phyloP scores from a whole-genome alignment of 768 basidiomycete genomes.

The Auricularia heimuer region DNA sequence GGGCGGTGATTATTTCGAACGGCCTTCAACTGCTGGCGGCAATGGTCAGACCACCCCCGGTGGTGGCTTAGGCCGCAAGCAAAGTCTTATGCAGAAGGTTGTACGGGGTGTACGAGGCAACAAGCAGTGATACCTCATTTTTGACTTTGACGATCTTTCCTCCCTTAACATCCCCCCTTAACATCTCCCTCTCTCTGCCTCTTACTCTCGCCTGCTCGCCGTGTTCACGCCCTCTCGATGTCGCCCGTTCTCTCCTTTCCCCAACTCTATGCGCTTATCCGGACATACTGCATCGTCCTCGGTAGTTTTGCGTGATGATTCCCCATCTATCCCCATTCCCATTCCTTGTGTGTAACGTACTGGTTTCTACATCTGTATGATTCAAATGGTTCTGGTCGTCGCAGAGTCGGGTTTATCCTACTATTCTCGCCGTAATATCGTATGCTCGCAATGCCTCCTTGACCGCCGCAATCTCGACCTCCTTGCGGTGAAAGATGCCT shows the following conservation, averaged over 20 bases:
- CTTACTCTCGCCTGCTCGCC: background rate
- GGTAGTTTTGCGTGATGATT: background rate
- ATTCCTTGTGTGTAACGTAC: background rate
- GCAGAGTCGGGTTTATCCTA: background rate
- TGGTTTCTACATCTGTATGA: background rate
- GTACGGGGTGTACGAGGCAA: slow-evolving; percentile 59
- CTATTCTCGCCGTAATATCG: slow-evolving; percentile 39
- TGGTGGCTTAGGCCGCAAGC: slow-evolving; percentile 52
- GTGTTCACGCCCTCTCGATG: background rate
- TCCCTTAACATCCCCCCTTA: background rate
- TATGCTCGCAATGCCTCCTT: slow-evolving; percentile 46
- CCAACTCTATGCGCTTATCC: background rate
- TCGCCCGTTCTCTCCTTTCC: background rate
- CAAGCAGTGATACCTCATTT: slow-evolving; percentile 19
- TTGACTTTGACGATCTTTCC: background rate
- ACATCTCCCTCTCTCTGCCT: background rate
- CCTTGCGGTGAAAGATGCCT: slow-evolving; percentile 89
- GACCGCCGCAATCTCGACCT: slow-evolving; percentile 76
- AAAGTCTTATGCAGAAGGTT: slow-evolving; percentile 73
- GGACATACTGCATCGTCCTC: background rate
- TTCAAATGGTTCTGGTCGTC: background rate
- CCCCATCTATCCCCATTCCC: background rate
- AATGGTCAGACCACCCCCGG: slow-evolving; percentile 11
- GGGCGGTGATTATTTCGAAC: slow-evolving; percentile 39
- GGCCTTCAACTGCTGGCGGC: slow-evolving; percentile 12